Conservation (phyloP, 345 rosid species). For the Rhizophora apiculata region DNA sequence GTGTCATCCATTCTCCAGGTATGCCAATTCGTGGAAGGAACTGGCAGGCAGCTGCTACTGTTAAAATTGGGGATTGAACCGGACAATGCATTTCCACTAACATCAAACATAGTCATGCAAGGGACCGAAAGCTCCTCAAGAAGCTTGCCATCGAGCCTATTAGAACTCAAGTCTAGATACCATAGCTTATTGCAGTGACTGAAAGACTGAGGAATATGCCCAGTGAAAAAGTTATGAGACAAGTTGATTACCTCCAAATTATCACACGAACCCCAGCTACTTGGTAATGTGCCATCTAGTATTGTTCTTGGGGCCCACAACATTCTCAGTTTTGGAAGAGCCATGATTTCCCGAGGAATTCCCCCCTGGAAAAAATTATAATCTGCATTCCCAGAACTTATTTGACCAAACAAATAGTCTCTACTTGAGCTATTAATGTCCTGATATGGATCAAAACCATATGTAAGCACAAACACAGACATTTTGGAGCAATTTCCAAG, state of each 20-base stretch:
- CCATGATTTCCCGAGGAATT: constrained; percentile 52
- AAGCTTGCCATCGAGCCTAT: constrained; percentile 62
- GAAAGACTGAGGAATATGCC: constrained; percentile 49
- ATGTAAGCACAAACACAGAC: constrained; percentile 74
- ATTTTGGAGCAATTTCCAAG: constrained; percentile 69
- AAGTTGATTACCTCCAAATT: constrained; percentile 76
- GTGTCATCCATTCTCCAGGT: constrained; percentile 31
- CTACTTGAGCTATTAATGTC: constrained; percentile 38
- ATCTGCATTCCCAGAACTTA: constrained; percentile 49
- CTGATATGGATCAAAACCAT: constrained; percentile 43
- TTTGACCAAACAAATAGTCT: constrained; percentile 32
- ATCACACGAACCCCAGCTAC: constrained; percentile 70
- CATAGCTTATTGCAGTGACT: constrained; percentile 58
- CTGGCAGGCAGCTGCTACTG: constrained; percentile 42
- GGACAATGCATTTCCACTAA: constrained; percentile 57
- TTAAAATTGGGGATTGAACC: constrained; percentile 68
- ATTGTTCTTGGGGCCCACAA: constrained; percentile 88
- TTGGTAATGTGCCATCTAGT: constrained; percentile 57
- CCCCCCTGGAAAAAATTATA: constrained; percentile 76
- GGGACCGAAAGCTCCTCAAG: constrained; percentile 55
- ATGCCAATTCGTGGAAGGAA: constrained; percentile 32
- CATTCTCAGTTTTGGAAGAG: constrained; percentile 64
- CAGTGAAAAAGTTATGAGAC: constrained; percentile 66
- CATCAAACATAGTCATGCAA: constrained; percentile 79
- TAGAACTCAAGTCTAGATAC: constrained; percentile 68